phyloP scores from a whole-genome alignment of 2,329 filamentous ascomycete species.

The Colletotrichum somersetense region DNA sequence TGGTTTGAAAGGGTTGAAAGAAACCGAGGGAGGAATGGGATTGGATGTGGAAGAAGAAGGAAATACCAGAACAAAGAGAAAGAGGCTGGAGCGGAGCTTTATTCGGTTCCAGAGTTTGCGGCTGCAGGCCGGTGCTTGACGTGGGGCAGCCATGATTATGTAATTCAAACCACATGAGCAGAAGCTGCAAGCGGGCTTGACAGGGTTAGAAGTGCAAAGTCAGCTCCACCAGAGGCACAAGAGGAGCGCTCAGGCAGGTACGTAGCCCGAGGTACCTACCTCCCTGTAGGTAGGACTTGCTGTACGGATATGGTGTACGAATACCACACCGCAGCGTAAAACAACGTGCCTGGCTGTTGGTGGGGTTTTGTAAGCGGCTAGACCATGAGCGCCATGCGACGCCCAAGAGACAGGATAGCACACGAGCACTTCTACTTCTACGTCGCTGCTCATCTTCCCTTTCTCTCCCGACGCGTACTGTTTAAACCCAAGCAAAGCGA shows the following conservation, averaged over 20 bases:
- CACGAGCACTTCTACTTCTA: conserved; percentile 25
- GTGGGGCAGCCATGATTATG: conserved; percentile 25
- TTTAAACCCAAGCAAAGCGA: neutral
- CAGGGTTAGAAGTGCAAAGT: conserved; percentile 33
- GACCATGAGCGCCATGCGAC: conserved; percentile 21
- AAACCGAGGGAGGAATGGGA: conserved; percentile 28
- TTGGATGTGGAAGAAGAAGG: conserved; percentile 39
- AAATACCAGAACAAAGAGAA: conserved; percentile 41
- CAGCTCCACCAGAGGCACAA: conserved; percentile 18
- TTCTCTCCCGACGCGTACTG: neutral
- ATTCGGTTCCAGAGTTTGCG: conserved; percentile 40
- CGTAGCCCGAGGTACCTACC: conserved; percentile 2
- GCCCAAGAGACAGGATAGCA: conserved; percentile 30
- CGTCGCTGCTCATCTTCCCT: neutral
- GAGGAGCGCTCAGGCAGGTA: conserved; percentile 28
- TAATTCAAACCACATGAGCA: conserved; percentile 30
- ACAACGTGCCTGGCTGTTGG: neutral
- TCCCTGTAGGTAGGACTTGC: too few species aligned
- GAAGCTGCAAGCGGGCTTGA: conserved; percentile 27
- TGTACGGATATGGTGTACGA: neutral
- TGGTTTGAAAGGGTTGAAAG: conserved; percentile 27
- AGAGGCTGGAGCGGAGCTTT: conserved; percentile 42
- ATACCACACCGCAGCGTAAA: neutral
- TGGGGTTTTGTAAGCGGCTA: conserved; percentile 20
- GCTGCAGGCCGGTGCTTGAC: conserved; percentile 14